Evolutionary conservation across 208 protist genomes (phyloP), one percentile per base, ranked within the genome.

Genomic region (Acanthamoeba triangularis): DNA sequence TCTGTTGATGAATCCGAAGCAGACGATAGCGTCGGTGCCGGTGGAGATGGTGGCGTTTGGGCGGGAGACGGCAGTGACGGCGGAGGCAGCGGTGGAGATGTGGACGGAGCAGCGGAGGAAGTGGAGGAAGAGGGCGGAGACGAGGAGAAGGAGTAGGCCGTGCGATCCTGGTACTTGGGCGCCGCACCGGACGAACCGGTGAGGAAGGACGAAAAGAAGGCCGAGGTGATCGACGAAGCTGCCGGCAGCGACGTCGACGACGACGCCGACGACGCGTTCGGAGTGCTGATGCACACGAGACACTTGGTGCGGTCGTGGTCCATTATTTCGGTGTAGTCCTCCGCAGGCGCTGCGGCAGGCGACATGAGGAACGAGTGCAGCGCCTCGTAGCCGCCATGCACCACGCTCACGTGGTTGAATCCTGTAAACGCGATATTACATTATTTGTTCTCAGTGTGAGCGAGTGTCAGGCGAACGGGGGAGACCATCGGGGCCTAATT

Each of bases 341-440:
- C 10, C 35, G 11, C 25, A 13, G 41, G 18, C 11, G 18, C 2
- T 25, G 33, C 18, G 74, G 74, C 37, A 82, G 74, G 49, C 7
- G 74, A n/a, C 16, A 35, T 25, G 82, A 37, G 33, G 37, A 41
- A 13, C 23, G 82, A 25, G 33, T 90, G 82, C 8, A 90, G 82
- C 28, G 82, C 82, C 10, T 90, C 82, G 37, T 90, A 90, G 54
- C 82, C 82, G 3, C 82, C 82, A 67, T 65, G 47, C 18, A 90
- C 44, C 28, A 47, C 14, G 33, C 82, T 90, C 8, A 90, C 49
- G 30, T 90, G 82, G 13, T 59, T 65, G 33, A 90, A 90, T 35
- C 82, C 82, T 90, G 47, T 1, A 6, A 2, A 47, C 10, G 5
- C 13, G n/a, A 28, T 54, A 37, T 20, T 1, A 67, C 4, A 67